Evolutionary conservation across 306 rosid genomes (phyloP).

Genomic region (Begonia fuchsioides): DNA sequence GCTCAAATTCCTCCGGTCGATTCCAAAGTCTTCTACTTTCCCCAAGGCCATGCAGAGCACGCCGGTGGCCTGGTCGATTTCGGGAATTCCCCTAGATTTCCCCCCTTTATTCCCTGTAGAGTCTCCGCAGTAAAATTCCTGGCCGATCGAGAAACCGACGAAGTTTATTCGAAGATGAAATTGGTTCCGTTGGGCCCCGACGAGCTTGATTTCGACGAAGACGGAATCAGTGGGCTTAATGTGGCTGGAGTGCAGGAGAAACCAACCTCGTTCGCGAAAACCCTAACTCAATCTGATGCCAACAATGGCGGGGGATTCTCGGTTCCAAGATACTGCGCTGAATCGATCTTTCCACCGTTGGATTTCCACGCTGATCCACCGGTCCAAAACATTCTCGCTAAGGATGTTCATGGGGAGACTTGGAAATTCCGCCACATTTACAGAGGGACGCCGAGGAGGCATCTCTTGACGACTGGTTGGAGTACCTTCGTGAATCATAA

Average conservation of each 20-base stretch:
- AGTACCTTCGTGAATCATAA: slow-evolving; percentile 87
- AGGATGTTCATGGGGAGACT: slow-evolving; percentile 80
- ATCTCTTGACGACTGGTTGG: slow-evolving; percentile 96
- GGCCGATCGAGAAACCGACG: slow-evolving; percentile 88
- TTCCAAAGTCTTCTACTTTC: slow-evolving; percentile 51
- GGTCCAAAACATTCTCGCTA: slow-evolving; percentile 69
- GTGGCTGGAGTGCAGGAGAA: slow-evolving; percentile 52
- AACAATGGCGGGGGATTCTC: slow-evolving; percentile 96
- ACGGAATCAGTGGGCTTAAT: slow-evolving; percentile 24
- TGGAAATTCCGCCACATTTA: slow-evolving; percentile 95
- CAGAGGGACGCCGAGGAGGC: slow-evolving; percentile 89
- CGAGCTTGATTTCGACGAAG: slow-evolving; percentile 24
- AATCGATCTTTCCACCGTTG: slow-evolving; percentile 77
- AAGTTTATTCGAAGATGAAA: slow-evolving; percentile 54
- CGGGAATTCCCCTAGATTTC: slow-evolving; percentile 32
- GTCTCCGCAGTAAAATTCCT: slow-evolving; percentile 46
- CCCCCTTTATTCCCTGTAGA: slow-evolving; percentile 50
- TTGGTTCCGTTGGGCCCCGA: slow-evolving; percentile 30
- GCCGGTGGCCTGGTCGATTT: slow-evolving; percentile 58
- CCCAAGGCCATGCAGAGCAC: slow-evolving; percentile 48
- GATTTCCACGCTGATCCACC: slow-evolving; percentile 73
- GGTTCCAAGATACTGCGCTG: slow-evolving; percentile 87
- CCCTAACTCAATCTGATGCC: slow-evolving; percentile 89
- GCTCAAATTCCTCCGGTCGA: slow-evolving; percentile 73
- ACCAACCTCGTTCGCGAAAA: slow-evolving; percentile 73